A percentile compares a stretch with the other conserved stretches of the same genome.
These are phyloP conservation scores for Arctium lappa DNA, from an alignment of 129 eudicot species.

Conservation along the genomic window DNA sequence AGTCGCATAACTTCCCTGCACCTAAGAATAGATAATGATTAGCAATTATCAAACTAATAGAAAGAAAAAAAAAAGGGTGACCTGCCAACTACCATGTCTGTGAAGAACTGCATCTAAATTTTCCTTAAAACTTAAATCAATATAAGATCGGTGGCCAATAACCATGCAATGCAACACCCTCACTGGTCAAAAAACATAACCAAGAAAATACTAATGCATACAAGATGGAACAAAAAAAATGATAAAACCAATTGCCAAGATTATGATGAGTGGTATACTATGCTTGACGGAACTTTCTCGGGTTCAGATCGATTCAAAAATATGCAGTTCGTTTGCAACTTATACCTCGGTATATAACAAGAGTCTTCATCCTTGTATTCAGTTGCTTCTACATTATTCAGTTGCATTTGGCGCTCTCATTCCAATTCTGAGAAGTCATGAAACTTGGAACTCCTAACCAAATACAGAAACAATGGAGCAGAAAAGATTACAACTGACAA, in stretches of 20 bases:
- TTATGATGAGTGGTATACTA: background rate
- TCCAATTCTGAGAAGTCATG: conserved; percentile 1
- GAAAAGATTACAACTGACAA: background rate
- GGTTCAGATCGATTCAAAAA: background rate
- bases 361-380: conserved; percentile 32
- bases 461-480: background rate
- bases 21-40: conserved; percentile 3
- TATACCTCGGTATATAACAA: conserved; percentile 36
- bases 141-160: background rate
- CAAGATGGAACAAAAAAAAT: background rate
- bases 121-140: too few relatives aligned
- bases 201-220: background rate
- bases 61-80: background rate
- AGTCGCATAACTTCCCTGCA: conserved; percentile 42
- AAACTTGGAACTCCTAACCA: conserved; percentile 1
- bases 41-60: background rate
- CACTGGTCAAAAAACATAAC: background rate
- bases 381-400: conserved; percentile 24
- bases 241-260: background rate
- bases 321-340: background rate
- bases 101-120: background rate
- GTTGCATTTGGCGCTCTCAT: conserved; percentile 1
- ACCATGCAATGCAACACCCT: background rate
- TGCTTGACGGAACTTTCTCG: background rate
- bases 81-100: background rate